Evolutionary conservation across 768 basidiomycete species (phyloP).

Genomic region (Trametes elegans): DNA sequence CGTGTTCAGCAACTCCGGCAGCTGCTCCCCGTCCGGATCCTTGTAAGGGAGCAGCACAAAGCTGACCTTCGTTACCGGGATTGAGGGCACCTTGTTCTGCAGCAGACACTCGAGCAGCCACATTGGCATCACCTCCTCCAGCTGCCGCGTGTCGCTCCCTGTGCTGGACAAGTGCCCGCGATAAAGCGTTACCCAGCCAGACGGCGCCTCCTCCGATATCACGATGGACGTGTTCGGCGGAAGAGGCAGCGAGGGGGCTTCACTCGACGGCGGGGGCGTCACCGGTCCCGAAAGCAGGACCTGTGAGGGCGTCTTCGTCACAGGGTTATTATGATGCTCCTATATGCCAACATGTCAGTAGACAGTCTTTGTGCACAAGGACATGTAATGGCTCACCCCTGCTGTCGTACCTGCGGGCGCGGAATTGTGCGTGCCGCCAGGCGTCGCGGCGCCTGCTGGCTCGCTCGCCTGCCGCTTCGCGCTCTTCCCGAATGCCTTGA

Average conservation of each 20-base stretch:
- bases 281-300: constrained; percentile 52
- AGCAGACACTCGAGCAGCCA: constrained; percentile 91
- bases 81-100: constrained; percentile 52
- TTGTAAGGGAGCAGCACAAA: constrained; percentile 85
- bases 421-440: constrained; percentile 15
- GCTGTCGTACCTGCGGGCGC: constrained; percentile 9
- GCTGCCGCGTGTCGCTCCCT: constrained; percentile 46
- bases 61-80: constrained; percentile 71
- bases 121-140: constrained; percentile 79
- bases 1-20: constrained; percentile 87
- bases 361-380: neutral
- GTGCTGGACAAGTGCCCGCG: constrained; percentile 63
- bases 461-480: constrained; percentile 37
- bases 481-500: constrained; percentile 73
- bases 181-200: constrained; percentile 76
- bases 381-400: constrained; percentile 27
- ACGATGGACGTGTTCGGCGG: constrained; percentile 62
- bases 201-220: constrained; percentile 78
- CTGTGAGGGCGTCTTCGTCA: constrained; percentile 52
- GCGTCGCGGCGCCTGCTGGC: constrained; percentile 17
- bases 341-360: neutral
- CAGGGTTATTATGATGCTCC: constrained; percentile 16
- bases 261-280: constrained; percentile 64
- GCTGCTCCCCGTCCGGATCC: constrained; percentile 52
- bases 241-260: constrained; percentile 66